Evolutionary conservation across 768 basidiomycete genomes (phyloP), one percentile per base, ranked within the genome.

Genomic region (Mycena galopus): DNA sequence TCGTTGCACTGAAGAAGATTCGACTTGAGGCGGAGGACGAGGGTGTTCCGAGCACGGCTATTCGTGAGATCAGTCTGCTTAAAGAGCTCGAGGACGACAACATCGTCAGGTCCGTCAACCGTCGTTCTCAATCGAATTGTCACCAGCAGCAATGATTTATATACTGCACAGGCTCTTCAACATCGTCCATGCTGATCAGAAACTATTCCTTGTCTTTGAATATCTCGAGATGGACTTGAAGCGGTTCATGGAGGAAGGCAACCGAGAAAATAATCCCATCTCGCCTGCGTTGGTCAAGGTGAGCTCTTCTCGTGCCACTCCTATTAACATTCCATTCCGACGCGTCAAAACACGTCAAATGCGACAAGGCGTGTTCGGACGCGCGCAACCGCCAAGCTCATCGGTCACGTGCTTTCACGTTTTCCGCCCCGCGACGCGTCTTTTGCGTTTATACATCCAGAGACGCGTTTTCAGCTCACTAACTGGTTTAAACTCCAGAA

Each of bases 1-100:
- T 98, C 76, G 98, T 99, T 61, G 98, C 98, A 27, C 87, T 99
- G 75, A 99, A 99, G 91, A 99, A 99, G 88, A 99, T 99, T 80
- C 87, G 98, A 47, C 90, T 99, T 30, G 98, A 99, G 81, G 96
- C 96, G 21, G 98, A 99, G 82, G 98, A 99, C 79, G 98, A 99
- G 82, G 98, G 98, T 57, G 98, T 99, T 25, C 98, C 98, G 11
- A 95, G 94, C 74, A 99, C 98, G 5, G 97, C 97, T 66, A 99
- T 99, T 78, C 91, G 98, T 62, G 98, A 99, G 86, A 99, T 99
- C 83, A 96, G 95, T 84, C 83, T 99, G 73, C 84, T 99, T 77
- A 99, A 99, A 82, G 98, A 99, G 81, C 88, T 99, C 77, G 95
- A 94, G 81, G 94, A 99, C 81, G 95, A 96, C 39, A 95, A 98